Evolutionary conservation across 768 basidiomycete species (phyloP).

Genomic region (Collybia nuda): DNA sequence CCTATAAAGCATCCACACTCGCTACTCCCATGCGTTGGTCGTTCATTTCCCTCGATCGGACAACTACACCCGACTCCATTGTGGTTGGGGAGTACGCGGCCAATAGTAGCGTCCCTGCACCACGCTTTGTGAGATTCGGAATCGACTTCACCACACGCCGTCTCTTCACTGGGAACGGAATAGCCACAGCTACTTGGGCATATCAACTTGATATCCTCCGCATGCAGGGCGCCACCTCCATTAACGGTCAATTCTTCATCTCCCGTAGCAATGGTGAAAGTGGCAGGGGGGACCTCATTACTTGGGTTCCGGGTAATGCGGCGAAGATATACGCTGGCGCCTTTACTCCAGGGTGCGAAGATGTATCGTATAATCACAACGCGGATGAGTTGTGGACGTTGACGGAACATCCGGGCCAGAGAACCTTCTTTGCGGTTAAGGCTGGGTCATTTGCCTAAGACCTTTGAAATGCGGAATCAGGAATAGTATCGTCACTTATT

Average conservation of each 20-base stretch:
- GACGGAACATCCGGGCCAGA: conserved; percentile 7
- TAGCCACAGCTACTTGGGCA: conserved; percentile 12
- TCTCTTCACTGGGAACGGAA: conserved; percentile 3
- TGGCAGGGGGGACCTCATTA: conserved; percentile 9
- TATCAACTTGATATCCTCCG: conserved; percentile 11
- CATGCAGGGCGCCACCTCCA: conserved; percentile 12
- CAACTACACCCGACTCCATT: conserved; percentile 11
- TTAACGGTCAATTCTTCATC: conserved; percentile 11
- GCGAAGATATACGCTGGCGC: conserved; percentile 1
- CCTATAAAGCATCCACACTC: conserved; percentile 8
- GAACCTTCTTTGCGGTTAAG: conserved; percentile 8
- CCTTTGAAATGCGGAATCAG: too few relatives aligned
- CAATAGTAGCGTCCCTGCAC: conserved; percentile 4
- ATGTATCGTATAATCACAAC: conserved; percentile 8
- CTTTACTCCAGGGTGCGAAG: conserved; percentile 6
- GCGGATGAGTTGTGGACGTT: conserved; percentile 10
- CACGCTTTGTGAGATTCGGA: conserved; percentile 9
- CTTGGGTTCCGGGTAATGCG: conserved; percentile 7
- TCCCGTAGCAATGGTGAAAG: conserved; percentile 9
- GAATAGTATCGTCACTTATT: too few relatives aligned
- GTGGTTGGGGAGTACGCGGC: conserved; percentile 12
- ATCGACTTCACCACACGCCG: conserved; percentile 11
- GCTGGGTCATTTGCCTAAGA: neutral
- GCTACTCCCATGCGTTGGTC: conserved; percentile 9
- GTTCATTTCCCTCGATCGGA: conserved; percentile 11